Evolutionary conservation across 331 rosid genomes (phyloP).

Genomic region (Cydonia oblonga): DNA sequence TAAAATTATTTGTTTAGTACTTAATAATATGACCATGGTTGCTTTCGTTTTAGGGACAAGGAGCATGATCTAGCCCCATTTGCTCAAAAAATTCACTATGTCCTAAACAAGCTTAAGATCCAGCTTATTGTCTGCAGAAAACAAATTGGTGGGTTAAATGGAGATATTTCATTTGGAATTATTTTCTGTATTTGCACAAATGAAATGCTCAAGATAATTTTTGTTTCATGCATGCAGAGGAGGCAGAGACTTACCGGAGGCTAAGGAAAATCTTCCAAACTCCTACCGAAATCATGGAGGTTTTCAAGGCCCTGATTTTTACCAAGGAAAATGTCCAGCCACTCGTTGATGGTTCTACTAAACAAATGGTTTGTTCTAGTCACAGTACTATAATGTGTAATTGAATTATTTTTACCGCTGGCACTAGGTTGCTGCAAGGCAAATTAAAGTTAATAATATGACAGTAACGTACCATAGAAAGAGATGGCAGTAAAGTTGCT

Average conservation of each 20-base stretch:
- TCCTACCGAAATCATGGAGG: constrained; percentile 24
- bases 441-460: background rate
- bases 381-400: too few species aligned
- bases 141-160: constrained; percentile 8
- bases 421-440: too few species aligned
- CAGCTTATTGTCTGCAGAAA: constrained; percentile 9
- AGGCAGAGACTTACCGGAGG: background rate
- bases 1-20: background rate
- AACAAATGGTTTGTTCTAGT: constrained; percentile 1
- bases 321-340: constrained; percentile 17
- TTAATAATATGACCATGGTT: background rate
- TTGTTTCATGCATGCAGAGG: constrained; percentile 5
- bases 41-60: constrained; percentile 8
- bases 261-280: constrained; percentile 4
- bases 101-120: constrained; percentile 12
- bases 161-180: background rate
- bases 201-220: background rate
- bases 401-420: too few species aligned
- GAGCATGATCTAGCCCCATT: constrained; percentile 7
- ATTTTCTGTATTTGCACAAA: background rate
- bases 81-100: constrained; percentile 13
- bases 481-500: background rate
- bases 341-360: constrained; percentile 23
- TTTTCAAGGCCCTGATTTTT: constrained; percentile 16
- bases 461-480: background rate